A percentile compares a stretch with the other conserved stretches of the same genome.
These are phyloP conservation scores for Verticillium albo-atrum DNA, from an alignment of 2,329 filamentous ascomycete species.

Conservation along the genomic window DNA sequence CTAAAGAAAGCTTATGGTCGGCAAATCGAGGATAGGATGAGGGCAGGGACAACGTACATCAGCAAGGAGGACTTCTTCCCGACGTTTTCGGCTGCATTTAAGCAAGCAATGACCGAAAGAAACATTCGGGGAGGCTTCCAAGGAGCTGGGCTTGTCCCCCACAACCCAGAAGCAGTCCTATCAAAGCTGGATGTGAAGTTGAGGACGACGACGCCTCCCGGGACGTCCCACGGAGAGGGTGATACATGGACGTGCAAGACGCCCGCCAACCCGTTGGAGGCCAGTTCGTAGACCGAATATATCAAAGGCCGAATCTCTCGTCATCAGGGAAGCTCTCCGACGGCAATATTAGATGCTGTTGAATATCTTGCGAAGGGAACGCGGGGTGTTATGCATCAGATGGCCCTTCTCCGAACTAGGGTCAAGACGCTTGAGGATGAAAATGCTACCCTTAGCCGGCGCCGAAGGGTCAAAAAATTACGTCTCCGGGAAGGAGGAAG, in stretches of 20 bases:
- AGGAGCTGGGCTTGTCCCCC: slow-evolving; percentile 5
- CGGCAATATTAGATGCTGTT: slow-evolving; percentile 3
- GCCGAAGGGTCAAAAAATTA: background rate
- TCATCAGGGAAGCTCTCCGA: slow-evolving; percentile 4
- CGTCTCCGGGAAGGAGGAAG: background rate
- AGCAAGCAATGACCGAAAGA: slow-evolving; percentile 3
- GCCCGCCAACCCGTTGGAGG: background rate
- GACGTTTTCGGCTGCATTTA: background rate
- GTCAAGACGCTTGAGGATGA: background rate
- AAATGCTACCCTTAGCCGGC: background rate
- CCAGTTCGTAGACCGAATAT: slow-evolving; percentile 32
- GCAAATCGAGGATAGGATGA: slow-evolving; percentile 21
- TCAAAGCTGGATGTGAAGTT: slow-evolving; percentile 1
- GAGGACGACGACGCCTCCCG: background rate
- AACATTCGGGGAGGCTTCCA: slow-evolving; percentile 3
- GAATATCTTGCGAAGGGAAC: slow-evolving; percentile 4
- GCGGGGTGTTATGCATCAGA: background rate
- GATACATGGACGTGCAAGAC: background rate
- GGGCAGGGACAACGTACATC: slow-evolving; percentile 1
- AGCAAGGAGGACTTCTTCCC: slow-evolving; percentile 1
- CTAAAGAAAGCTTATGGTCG: slow-evolving; percentile 26
- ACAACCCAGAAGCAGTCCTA: slow-evolving; percentile 1
- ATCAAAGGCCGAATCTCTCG: slow-evolving; percentile 4
- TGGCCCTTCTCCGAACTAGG: background rate
- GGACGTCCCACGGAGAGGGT: background rate